Conservation (phyloP, 2,329 filamentous ascomycete genomes). For the Chaetomiaceae sp. region DNA sequence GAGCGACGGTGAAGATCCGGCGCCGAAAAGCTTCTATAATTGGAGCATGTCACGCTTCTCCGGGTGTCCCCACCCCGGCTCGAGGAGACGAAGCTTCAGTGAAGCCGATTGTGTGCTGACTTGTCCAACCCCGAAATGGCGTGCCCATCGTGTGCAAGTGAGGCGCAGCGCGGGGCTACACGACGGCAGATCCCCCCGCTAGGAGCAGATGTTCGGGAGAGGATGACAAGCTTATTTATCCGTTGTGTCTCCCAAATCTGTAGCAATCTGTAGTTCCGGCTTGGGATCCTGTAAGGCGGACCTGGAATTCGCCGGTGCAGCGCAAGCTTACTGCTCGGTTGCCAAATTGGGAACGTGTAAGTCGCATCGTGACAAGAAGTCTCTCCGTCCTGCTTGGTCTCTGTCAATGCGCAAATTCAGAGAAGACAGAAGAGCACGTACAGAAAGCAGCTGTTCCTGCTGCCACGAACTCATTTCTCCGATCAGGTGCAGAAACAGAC, state of each 20-base stretch:
- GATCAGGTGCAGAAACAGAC: neutral
- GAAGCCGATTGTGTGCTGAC: too few species aligned
- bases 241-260: neutral
- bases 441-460: neutral
- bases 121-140: too few species aligned
- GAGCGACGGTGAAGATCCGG: neutral
- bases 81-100: neutral
- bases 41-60: neutral
- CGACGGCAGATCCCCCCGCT: neutral
- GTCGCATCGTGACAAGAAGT: too few species aligned
- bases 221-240: neutral
- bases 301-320: neutral
- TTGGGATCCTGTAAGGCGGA: slow-evolving; percentile 1
- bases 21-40: slow-evolving; percentile 9
- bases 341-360: neutral
- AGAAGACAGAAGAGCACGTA: neutral
- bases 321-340: neutral
- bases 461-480: neutral
- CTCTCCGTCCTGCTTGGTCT: neutral
- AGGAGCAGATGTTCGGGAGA: neutral
- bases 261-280: too few species aligned
- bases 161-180: slow-evolving; percentile 12
- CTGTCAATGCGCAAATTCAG: neutral
- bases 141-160: neutral
- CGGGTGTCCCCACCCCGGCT: slow-evolving; percentile 1